Conservation (phyloP, 2,329 filamentous ascomycete species). For the Talaromyces sp. region DNA sequence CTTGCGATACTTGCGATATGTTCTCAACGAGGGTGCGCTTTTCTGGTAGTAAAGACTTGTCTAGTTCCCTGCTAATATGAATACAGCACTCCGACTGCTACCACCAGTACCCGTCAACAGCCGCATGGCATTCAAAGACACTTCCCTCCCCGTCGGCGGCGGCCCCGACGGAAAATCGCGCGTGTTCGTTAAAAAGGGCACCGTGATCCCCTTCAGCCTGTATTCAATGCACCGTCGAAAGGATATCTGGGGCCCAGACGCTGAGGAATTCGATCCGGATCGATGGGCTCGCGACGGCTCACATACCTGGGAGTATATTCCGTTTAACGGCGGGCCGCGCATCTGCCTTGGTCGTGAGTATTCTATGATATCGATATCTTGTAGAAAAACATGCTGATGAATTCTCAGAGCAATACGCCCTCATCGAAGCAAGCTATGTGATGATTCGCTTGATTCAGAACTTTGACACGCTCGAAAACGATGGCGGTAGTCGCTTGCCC, state of each 20-base stretch:
- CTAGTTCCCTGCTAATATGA: background rate
- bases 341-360: conserved; percentile 20
- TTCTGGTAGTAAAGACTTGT: too few species aligned
- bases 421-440: conserved; percentile 19
- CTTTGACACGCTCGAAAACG: conserved; percentile 46
- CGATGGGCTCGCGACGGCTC: conserved; percentile 37
- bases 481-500: conserved; percentile 6
- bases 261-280: conserved; percentile 44
- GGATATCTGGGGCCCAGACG: conserved; percentile 45
- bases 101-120: conserved; percentile 46
- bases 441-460: conserved; percentile 25
- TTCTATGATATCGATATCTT: conserved; percentile 14
- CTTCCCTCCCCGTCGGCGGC: conserved; percentile 10
- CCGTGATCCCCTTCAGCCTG: conserved; percentile 60
- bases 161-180: conserved; percentile 43
- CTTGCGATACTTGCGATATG: conserved; percentile 12
- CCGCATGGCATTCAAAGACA: conserved; percentile 35
- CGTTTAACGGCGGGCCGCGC: conserved; percentile 23
- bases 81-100: conserved; percentile 41
- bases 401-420: conserved; percentile 20
- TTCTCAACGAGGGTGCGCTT: conserved; percentile 11
- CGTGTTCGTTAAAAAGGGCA: conserved; percentile 62
- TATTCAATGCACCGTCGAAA: conserved; percentile 69
- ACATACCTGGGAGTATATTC: conserved; percentile 40
- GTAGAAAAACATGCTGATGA: background rate